Base-by-base conservation (phyloP, 2,329 filamentous ascomycete genomes). In the Fusarium sp. region DNA sequence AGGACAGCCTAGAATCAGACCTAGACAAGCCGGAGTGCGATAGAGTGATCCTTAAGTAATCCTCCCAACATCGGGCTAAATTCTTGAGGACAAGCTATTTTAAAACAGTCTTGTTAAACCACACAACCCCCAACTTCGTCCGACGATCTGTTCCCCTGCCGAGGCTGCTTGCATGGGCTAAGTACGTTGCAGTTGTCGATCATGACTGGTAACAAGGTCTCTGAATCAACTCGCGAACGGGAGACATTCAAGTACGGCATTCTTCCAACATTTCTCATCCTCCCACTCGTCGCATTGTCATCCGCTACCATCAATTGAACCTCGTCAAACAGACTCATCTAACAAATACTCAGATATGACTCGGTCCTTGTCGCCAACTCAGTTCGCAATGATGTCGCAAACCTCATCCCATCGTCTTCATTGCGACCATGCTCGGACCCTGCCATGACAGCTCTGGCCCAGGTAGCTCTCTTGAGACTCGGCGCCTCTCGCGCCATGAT, bases 401-500 rank as follows among this genome's bases (percentile, higher is more conserved):
- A 57, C 4, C 74, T 68, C 10, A 66, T 78, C 2, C 71, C 79
- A 12, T 70, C 68, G 14, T 70, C 76, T 20, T 68, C 73, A 20
- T 72, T 81, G 13, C 44, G 70, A 5, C 73, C 78, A 14, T 80
- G 78, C 49, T 66, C 73, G n/a, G 84, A 86, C 58, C 71, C 79
- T 14, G 78, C 78, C 55, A 80, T 89, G 47, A 87, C 85, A 3
- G 83, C 84, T 10, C 83, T 88, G 56, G 86, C 86, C 25, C 85
- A 88, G 72, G 80, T 88, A 8, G 86, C 81, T 3, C 80, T 83
- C 9, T 77, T 83, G 57, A 81, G 83, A 18, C 78, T 87, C 7
- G 79, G 82, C n/a, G 81, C 80, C 8, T 76, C 80, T 25, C 82
- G 86, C 35, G 79, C 81, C 20, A 72, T 88, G 27, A 81, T 89